Evolutionary conservation across 2,329 filamentous ascomycete genomes (phyloP).

Genomic region (Didymella arachidicola): DNA sequence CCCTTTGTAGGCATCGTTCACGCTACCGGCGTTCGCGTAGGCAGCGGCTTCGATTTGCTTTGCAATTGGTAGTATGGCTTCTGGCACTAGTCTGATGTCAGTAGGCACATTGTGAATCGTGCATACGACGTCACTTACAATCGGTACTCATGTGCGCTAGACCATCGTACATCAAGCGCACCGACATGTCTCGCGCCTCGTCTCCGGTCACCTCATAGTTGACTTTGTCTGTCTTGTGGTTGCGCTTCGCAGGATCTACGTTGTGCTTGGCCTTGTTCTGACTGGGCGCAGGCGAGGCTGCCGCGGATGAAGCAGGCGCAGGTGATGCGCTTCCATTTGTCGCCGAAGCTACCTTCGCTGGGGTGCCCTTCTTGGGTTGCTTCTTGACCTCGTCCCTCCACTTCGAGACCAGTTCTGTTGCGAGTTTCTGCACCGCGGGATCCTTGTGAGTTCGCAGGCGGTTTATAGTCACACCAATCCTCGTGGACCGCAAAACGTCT

Average conservation of each 20-base stretch:
- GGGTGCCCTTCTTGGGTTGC: constrained; percentile 44
- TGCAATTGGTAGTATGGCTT: constrained; percentile 70
- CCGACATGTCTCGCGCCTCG: constrained; percentile 78
- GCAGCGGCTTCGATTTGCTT: constrained; percentile 81
- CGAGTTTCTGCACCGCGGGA: constrained; percentile 72
- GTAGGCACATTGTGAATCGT: not conserved
- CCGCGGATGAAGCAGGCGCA: constrained; percentile 50
- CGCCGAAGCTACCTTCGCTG: constrained; percentile 30
- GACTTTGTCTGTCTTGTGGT: constrained; percentile 80
- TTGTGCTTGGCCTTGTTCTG: constrained; percentile 62
- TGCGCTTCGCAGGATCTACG: constrained; percentile 76
- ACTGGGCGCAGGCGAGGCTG: constrained; percentile 58
- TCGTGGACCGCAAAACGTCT: constrained; percentile 88
- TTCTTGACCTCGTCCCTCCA: constrained; percentile 82
- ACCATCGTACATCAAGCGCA: constrained; percentile 93
- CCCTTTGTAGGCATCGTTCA: constrained; percentile 76
- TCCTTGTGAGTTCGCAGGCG: constrained; percentile 85
- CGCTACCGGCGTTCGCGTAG: constrained; percentile 72
- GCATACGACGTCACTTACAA: constrained; percentile 41
- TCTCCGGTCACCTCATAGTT: constrained; percentile 78
- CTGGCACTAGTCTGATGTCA: constrained; percentile 56
- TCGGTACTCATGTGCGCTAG: constrained; percentile 74
- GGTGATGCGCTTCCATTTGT: constrained; percentile 42
- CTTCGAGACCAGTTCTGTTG: constrained; percentile 83
- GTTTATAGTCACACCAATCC: constrained; percentile 87